Evolutionary conservation across 2,329 filamentous ascomycete genomes (phyloP), one percentile per base, ranked within the genome.

Genomic region (Scedosporium dehoogii): DNA sequence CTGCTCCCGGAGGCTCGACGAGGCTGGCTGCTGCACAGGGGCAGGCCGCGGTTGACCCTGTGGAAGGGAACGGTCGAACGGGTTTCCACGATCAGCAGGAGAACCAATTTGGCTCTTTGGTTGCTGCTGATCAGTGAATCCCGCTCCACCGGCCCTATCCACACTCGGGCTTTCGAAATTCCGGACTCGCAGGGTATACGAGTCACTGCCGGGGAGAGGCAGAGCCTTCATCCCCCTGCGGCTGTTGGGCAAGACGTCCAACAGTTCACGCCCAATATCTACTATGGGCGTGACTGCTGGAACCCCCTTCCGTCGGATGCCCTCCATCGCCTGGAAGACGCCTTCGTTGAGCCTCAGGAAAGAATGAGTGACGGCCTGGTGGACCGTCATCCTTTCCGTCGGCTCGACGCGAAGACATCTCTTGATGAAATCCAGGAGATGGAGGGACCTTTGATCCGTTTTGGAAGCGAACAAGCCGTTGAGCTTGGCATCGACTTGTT

Each of bases 291-390:
- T 62, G 6, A 27, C 51, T 21, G 23, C 25, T 12, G 60, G 38
- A 12, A 25, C 9, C 6, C 51, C 60, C 16, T 38, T 18, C 51
- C 41, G 23, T 14, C 46, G 60, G 25, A 62, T 38, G 51, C 56
- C 44, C 33, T 62, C 60, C 38, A 62, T 38, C 2, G 25, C 46
- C 12, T 16, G 6, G n/a, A 53, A 62, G 18, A 62, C 48, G 51
- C 51, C 48, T 10, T 62, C 60, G 53, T 62, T 62, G 60, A 46
- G n/a, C 6, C 38, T 57, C 33, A 62, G 60, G 53, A 62, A 27
- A 2, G 60, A 38, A 29, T 62, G 60, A 25, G n/a, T 18, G 21
- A 29, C 53, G 4, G 60, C 60, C 14, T 62, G n/a, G 4, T 62
- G 18, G 60, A 42, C 53, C 33, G 38, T 62, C 27, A 62, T 62